Percentiles rank a stretch among this genome's conserved stretches.
phyloP scores from a whole-genome alignment of 2,329 filamentous ascomycete species.

The Pseudogymnoascus sp. region DNA sequence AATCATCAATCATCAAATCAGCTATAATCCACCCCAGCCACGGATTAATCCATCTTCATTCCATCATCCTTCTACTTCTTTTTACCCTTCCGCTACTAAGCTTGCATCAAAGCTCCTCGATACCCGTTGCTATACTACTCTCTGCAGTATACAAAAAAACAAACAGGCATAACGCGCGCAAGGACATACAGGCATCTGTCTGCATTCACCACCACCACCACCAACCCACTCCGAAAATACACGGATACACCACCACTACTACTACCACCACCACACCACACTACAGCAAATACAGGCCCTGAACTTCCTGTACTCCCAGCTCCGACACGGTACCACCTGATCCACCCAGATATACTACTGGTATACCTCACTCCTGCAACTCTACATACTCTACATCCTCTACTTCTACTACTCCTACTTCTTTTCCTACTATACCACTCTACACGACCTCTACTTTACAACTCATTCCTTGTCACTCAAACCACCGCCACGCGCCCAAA shows the following conservation, averaged over 20 bases:
- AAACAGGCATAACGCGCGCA: not conserved
- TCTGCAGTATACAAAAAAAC: not conserved
- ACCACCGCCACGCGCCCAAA: not conserved
- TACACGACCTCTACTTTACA: not conserved
- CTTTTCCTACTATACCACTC: not conserved
- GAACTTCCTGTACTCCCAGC: not conserved
- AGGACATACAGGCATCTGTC: not conserved
- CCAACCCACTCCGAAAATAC: not conserved
- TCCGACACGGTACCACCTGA: not conserved
- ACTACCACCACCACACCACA: not conserved
- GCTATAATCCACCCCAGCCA: not conserved
- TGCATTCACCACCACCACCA: not conserved
- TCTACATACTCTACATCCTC: not conserved
- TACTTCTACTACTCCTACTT: not conserved
- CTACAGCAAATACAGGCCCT: not conserved
- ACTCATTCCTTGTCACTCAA: not conserved
- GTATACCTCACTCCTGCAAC: not conserved
- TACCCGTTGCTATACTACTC: not conserved
- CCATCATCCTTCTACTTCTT: not conserved
- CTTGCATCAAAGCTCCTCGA: not conserved
- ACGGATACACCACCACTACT: too few species aligned
- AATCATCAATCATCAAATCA: not conserved
- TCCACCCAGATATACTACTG: not conserved
- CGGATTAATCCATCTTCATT: not conserved
- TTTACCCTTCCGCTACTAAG: not conserved